These are phyloP conservation scores for Zhuliangozyma parablackwelliae DNA, from an alignment of 1,139 yeast genomes.

Conservation along the genomic window DNA sequence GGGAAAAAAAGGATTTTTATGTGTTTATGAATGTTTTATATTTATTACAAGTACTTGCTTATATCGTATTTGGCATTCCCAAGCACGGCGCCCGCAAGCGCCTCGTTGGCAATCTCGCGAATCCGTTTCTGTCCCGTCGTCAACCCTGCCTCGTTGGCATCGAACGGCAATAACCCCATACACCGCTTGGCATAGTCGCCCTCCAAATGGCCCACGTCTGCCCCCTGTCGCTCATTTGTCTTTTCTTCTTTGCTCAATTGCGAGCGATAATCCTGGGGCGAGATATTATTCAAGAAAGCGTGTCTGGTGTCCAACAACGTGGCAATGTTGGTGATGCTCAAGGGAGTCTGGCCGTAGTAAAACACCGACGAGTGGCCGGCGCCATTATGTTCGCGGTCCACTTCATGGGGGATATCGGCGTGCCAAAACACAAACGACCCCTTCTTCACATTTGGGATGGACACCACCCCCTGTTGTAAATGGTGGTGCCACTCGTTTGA, in stretches of 20 bases:
- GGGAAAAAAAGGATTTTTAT: not conserved
- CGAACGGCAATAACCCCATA: slow-evolving; percentile 20
- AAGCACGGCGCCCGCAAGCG: slow-evolving; percentile 1
- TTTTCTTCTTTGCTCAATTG: slow-evolving; percentile 11
- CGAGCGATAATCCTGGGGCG: slow-evolving; percentile 15
- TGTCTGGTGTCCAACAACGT: slow-evolving; percentile 13
- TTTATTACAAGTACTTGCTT: not conserved
- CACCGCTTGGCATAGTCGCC: slow-evolving; percentile 16
- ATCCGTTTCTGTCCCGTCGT: slow-evolving; percentile 18
- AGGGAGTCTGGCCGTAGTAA: slow-evolving; percentile 16
- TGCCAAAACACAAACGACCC: slow-evolving; percentile 52
- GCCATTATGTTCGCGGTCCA: slow-evolving; percentile 39
- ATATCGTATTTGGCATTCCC: too few relatives aligned
- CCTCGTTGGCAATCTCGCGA: slow-evolving; percentile 16
- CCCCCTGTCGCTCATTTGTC: slow-evolving; percentile 13
- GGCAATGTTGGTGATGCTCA: slow-evolving; percentile 11
- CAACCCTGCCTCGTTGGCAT: slow-evolving; percentile 12
- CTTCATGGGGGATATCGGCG: slow-evolving; percentile 45
- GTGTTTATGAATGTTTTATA: not conserved
- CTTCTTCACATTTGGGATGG: slow-evolving; percentile 30
- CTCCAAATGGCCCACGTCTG: slow-evolving; percentile 13
- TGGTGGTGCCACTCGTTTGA: slow-evolving; percentile 22
- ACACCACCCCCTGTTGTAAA: slow-evolving; percentile 22
- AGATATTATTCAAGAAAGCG: slow-evolving; percentile 11
- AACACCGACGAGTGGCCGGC: slow-evolving; percentile 34